Percentiles rank a stretch among this genome's conserved stretches.
These are phyloP conservation scores for Striga asiatica DNA, from an alignment of 257 asterid genomes.

Conservation along the genomic window DNA sequence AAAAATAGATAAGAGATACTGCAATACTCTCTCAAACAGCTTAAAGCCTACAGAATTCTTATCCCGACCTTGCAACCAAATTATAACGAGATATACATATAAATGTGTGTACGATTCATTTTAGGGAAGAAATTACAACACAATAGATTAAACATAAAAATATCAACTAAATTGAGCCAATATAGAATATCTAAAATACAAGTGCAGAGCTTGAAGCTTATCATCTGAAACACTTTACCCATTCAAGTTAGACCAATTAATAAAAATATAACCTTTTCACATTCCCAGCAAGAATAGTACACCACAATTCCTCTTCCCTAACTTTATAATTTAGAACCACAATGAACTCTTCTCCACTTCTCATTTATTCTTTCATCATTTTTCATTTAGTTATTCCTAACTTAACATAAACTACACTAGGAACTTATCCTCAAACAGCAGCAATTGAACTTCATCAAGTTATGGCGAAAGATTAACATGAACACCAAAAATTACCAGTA, in stretches of 20 bases:
- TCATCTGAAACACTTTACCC: neutral
- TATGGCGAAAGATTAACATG: neutral
- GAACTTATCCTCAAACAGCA: neutral
- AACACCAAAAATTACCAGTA: neutral
- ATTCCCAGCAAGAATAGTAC: neutral
- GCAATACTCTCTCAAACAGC: neutral
- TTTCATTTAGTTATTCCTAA: neutral
- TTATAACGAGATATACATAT: neutral
- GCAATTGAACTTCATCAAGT: neutral
- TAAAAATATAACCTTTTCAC: neutral
- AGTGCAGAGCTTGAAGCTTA: neutral
- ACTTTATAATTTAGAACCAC: neutral
- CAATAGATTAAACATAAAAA: neutral
- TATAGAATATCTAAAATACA: neutral
- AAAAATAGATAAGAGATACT: neutral
- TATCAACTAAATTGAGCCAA: neutral
- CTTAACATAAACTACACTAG: neutral
- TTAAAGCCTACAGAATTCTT: slow-evolving; percentile 1
- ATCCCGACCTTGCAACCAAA: neutral
- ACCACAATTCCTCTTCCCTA: neutral
- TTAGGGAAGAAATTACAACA: too few relatives aligned
- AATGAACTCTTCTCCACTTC: neutral
- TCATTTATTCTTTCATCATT: neutral
- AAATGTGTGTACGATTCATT: neutral
- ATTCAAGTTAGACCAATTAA: neutral